Base-by-base conservation (phyloP, 371 early-diverging fungal species). In the Synchytrium microbalum region DNA sequence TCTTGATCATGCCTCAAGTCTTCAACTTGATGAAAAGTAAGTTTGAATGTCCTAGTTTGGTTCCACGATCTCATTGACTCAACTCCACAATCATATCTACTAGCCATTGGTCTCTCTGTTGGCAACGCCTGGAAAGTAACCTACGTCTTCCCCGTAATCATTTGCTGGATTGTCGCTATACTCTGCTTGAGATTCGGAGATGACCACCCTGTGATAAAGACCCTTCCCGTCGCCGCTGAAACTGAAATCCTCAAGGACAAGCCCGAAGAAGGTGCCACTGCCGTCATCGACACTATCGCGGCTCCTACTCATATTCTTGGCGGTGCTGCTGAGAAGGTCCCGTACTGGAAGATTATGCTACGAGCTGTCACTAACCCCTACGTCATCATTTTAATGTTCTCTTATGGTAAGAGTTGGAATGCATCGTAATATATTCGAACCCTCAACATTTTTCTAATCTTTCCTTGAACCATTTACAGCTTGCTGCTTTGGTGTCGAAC, bases 401-500 rank as follows among this genome's bases (percentile, higher is more conserved):
- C n/a, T n/a, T n/a, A n/a, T n/a, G n/a, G n/a, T n/a, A n/a, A n/a
- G n/a, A n/a, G n/a, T n/a, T n/a, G n/a, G n/a, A n/a, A n/a, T n/a
- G n/a, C n/a, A n/a, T n/a, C n/a, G n/a, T n/a, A n/a, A n/a, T n/a
- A n/a, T n/a, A n/a, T n/a, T n/a, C n/a, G n/a, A n/a, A n/a, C n/a
- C n/a, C n/a, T n/a, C n/a, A n/a, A n/a, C n/a, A n/a, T n/a, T n/a
- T n/a, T n/a, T n/a, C n/a, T n/a, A n/a, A n/a, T n/a, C n/a, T n/a
- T n/a, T n/a, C n/a, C n/a, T n/a, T n/a, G n/a, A n/a, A n/a, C n/a
- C n/a, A n/a, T n/a, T n/a, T n/a, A n/a, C n/a, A n/a, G 84, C 84
- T 25, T 84, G 83, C 67, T 77, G 74, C 16, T 86, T 86, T 69
- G 86, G 86, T 3, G 71, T 80, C n/a, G 86, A 86, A 67, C 69